Evolutionary conservation across 257 asterid species (phyloP).

Genomic region (Oldenlandia corymbosa): DNA sequence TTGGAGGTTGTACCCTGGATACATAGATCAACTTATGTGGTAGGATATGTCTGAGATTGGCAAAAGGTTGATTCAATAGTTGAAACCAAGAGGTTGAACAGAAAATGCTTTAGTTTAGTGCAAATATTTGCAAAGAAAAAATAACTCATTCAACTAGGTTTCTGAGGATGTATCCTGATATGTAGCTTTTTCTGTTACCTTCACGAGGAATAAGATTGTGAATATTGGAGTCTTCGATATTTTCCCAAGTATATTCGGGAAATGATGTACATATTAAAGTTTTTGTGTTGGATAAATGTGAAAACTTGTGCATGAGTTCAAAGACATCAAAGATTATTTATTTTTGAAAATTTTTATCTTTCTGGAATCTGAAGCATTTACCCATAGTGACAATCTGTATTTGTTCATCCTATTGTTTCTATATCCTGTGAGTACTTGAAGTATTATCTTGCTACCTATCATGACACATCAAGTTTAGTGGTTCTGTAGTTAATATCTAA

Average conservation of each 20-base stretch:
- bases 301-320: neutral
- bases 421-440: neutral
- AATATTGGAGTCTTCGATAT: neutral
- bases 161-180: neutral
- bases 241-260: neutral
- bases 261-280: neutral
- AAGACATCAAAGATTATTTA: neutral
- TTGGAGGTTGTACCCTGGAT: neutral
- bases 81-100: neutral
- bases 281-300: neutral
- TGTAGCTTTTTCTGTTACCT: neutral
- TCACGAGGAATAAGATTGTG: neutral
- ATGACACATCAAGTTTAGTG: neutral
- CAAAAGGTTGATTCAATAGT: neutral
- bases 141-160: neutral
- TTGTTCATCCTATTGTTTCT: neutral
- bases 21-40: neutral
- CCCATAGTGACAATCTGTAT: neutral
- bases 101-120: conserved; percentile 1
- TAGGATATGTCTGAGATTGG: neutral
- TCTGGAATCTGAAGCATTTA: neutral
- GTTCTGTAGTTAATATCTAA: neutral
- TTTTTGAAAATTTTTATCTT: conserved; percentile 1
- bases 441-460: neutral
- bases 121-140: neutral